These are phyloP conservation scores for Solidago caesia DNA, from an alignment of 129 eudicot species.

Conservation along the genomic window DNA sequence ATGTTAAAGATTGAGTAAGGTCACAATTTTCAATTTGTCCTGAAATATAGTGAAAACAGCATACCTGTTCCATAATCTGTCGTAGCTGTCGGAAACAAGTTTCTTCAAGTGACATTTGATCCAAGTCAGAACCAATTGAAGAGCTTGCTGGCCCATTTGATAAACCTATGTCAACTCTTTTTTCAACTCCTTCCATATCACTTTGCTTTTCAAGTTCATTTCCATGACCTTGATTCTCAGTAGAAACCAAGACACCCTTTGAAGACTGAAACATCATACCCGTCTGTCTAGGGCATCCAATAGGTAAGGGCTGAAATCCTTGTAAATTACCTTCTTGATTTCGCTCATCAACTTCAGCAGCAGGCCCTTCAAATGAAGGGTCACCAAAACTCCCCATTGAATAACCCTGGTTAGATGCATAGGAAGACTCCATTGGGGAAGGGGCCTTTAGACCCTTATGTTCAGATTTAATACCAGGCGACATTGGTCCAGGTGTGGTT, in stretches of 20 bases:
- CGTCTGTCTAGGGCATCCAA: slow-evolving; percentile 30
- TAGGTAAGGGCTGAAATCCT: not conserved
- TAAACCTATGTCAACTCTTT: slow-evolving; percentile 42
- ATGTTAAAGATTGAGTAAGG: not conserved
- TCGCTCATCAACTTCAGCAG: too few relatives aligned
- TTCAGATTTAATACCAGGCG: slow-evolving; percentile 45
- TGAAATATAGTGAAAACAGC: not conserved
- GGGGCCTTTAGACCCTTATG: slow-evolving; percentile 33
- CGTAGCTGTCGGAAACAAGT: slow-evolving; percentile 72
- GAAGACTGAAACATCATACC: slow-evolving; percentile 37
- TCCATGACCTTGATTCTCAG: slow-evolving; percentile 28
- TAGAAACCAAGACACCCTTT: slow-evolving; percentile 32
- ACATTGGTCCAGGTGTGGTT: slow-evolving; percentile 26
- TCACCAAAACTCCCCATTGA: slow-evolving; percentile 38
- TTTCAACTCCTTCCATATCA: slow-evolving; percentile 36
- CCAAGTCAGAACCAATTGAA: slow-evolving; percentile 44
- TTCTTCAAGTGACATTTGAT: slow-evolving; percentile 72
- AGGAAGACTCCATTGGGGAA: slow-evolving; percentile 51
- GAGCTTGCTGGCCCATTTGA: slow-evolving; percentile 50
- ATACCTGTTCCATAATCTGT: slow-evolving; percentile 83
- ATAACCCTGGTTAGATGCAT: slow-evolving; percentile 46
- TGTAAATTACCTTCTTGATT: too few relatives aligned
- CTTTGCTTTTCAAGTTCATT: slow-evolving; percentile 41
- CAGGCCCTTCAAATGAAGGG: slow-evolving; percentile 20
- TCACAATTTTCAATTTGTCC: not conserved